Evolutionary conservation across 2,329 filamentous ascomycete species (phyloP).

Genomic region (Aspergillus versicolor): DNA sequence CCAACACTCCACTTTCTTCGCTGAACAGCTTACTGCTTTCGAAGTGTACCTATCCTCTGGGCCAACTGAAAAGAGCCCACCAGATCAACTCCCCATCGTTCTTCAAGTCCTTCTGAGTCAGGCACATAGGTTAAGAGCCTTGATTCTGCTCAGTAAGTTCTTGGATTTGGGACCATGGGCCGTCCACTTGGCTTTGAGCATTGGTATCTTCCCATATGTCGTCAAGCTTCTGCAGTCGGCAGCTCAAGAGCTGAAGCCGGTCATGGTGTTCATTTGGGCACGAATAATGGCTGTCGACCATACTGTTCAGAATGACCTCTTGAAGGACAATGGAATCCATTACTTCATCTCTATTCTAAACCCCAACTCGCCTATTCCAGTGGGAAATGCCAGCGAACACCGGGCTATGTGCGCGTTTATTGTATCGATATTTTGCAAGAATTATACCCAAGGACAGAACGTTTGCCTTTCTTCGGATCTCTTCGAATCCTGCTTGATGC

Average conservation of each 20-base stretch:
- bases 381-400: slow-evolving; percentile 88
- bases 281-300: slow-evolving; percentile 92
- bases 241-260: slow-evolving; percentile 88
- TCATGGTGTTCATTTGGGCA: slow-evolving; percentile 99
- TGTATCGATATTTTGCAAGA: slow-evolving; percentile 93
- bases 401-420: slow-evolving; percentile 99
- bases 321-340: slow-evolving; percentile 95
- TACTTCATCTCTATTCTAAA: slow-evolving; percentile 95
- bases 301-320: slow-evolving; percentile 85
- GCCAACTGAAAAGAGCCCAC: slow-evolving; percentile 79
- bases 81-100: slow-evolving; percentile 93
- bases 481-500: slow-evolving; percentile 80
- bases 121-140: slow-evolving; percentile 83
- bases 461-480: slow-evolving; percentile 90
- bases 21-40: slow-evolving; percentile 94
- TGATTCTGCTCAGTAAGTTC: slow-evolving; percentile 90
- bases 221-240: slow-evolving; percentile 94
- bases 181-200: slow-evolving; percentile 94
- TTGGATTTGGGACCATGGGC: slow-evolving; percentile 96
- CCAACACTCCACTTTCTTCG: slow-evolving; percentile 92
- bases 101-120: slow-evolving; percentile 94
- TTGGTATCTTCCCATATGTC: slow-evolving; percentile 99
- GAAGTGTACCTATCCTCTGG: slow-evolving; percentile 89
- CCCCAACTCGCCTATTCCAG: slow-evolving; percentile 76
- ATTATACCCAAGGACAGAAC: slow-evolving; percentile 85